Evolutionary conservation across 164 flowering plant species (phyloP).

Genomic region (Magnolia kwangsiensis): DNA sequence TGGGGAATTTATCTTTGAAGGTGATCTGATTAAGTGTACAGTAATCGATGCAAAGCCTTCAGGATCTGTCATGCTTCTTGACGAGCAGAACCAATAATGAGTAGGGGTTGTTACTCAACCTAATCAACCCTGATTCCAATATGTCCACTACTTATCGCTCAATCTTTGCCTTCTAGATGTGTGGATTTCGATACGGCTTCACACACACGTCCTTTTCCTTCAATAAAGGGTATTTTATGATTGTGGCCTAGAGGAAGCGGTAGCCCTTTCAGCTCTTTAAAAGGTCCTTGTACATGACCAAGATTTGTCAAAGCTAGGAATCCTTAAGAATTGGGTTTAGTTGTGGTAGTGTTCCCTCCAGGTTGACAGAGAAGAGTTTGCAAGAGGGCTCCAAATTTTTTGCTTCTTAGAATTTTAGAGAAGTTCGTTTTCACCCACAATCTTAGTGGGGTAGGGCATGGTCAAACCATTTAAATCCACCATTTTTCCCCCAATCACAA

Average conservation of each 20-base stretch:
- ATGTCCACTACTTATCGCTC: slow-evolving; percentile 3
- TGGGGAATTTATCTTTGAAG: slow-evolving; percentile 3
- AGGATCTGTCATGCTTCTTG: slow-evolving; percentile 11
- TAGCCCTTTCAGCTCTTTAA: neutral
- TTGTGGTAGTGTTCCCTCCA: neutral
- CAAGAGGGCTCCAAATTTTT: neutral
- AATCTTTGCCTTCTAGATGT: slow-evolving; percentile 11
- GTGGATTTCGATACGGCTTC: neutral
- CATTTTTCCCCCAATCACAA: too few relatives aligned
- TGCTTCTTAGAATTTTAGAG: neutral
- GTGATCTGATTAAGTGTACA: slow-evolving; percentile 8
- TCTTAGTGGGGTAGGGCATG: neutral
- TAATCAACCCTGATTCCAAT: slow-evolving; percentile 1
- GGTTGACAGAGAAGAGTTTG: neutral
- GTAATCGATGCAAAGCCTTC: slow-evolving; percentile 6
- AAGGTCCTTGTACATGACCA: neutral
- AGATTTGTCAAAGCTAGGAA: neutral
- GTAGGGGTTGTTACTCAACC: slow-evolving; percentile 3
- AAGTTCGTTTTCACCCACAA: neutral
- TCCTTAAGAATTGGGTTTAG: neutral
- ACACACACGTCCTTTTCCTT: neutral
- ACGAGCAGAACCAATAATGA: slow-evolving; percentile 14
- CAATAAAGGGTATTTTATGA: neutral
- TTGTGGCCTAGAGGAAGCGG: neutral
- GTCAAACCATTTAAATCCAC: neutral